These are phyloP conservation scores for Gastrolobium bilobum DNA, from an alignment of 306 rosid genomes.

Conservation along the genomic window DNA sequence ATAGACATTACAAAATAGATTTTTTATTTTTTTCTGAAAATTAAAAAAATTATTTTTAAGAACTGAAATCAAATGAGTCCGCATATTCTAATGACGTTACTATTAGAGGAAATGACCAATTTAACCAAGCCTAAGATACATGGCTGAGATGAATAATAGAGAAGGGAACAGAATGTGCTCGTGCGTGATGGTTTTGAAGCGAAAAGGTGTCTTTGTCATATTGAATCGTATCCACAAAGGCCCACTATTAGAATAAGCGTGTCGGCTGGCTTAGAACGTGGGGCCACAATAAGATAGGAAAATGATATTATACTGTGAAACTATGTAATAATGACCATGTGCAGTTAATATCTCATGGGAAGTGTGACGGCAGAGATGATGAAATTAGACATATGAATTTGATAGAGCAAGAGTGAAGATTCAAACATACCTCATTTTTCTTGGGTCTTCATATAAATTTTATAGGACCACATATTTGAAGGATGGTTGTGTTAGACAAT, in stretches of 20 bases:
- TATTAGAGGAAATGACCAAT: too few relatives aligned
- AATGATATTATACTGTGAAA: conserved; percentile 1
- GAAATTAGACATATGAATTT: conserved; percentile 28
- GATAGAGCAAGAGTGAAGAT: background rate
- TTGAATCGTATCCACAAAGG: conserved; percentile 38
- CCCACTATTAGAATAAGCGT: conserved; percentile 24
- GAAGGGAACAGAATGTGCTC: background rate
- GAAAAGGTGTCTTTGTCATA: conserved; percentile 21
- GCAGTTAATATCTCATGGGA: background rate
- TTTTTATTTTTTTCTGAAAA: too few relatives aligned
- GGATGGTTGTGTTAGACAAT: background rate
- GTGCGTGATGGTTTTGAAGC: conserved; percentile 30
- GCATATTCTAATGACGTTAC: too few relatives aligned
- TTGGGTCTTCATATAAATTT: background rate
- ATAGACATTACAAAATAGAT: too few relatives aligned
- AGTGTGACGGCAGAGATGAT: background rate
- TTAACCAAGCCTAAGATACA: too few relatives aligned
- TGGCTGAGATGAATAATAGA: too few relatives aligned
- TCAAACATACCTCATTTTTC: conserved; percentile 1
- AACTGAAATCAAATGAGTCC: too few relatives aligned
- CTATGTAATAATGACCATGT: conserved; percentile 1
- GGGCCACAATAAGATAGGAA: conserved; percentile 17
- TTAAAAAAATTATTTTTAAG: too few relatives aligned
- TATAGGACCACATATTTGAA: background rate
- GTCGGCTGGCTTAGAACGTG: background rate